phyloP scores from a whole-genome alignment of 805 yeast genomes.

The Yarrowia phangngaensis region DNA sequence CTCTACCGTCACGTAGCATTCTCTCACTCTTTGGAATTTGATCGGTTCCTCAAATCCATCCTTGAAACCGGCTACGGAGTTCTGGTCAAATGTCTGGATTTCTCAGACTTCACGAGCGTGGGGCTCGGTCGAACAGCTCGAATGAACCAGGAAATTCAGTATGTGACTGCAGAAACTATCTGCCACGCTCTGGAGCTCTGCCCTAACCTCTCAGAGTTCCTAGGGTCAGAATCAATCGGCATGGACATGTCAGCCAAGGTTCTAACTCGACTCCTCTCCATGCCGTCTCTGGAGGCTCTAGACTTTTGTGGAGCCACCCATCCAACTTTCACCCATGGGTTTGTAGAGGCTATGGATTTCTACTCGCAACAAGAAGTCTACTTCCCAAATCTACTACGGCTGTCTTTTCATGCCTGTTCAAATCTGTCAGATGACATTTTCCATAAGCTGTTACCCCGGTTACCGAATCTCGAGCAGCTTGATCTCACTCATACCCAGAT shows the following conservation, averaged over 20 bases:
- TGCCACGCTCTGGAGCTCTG: conserved; percentile 54
- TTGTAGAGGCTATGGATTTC: conserved; percentile 29
- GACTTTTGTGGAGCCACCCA: conserved; percentile 90
- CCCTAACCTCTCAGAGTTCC: conserved; percentile 69
- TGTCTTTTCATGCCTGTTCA: conserved; percentile 87
- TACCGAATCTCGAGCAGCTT: conserved; percentile 56
- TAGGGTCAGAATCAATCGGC: conserved; percentile 82
- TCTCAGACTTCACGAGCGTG: conserved; percentile 81
- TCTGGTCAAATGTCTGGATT: conserved; percentile 73
- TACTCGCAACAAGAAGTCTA: conserved; percentile 28
- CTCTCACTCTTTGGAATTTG: conserved; percentile 77
- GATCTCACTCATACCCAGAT: conserved; percentile 81
- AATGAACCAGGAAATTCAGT: conserved; percentile 88
- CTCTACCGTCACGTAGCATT: conserved; percentile 47
- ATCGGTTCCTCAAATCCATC: conserved; percentile 59
- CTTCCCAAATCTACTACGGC: conserved; percentile 40
- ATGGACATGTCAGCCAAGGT: conserved; percentile 68
- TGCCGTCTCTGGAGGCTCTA: conserved; percentile 58
- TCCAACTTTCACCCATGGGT: conserved; percentile 14
- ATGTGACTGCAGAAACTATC: conserved; percentile 76
- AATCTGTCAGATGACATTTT: conserved; percentile 61
- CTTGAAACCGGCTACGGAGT: conserved; percentile 46
- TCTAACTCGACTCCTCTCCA: conserved; percentile 52
- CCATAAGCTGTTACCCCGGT: conserved; percentile 53
- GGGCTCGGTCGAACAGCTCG: conserved; percentile 85